Evolutionary conservation across 805 yeast species (phyloP).

Genomic region (Soucietia sequanensis): DNA sequence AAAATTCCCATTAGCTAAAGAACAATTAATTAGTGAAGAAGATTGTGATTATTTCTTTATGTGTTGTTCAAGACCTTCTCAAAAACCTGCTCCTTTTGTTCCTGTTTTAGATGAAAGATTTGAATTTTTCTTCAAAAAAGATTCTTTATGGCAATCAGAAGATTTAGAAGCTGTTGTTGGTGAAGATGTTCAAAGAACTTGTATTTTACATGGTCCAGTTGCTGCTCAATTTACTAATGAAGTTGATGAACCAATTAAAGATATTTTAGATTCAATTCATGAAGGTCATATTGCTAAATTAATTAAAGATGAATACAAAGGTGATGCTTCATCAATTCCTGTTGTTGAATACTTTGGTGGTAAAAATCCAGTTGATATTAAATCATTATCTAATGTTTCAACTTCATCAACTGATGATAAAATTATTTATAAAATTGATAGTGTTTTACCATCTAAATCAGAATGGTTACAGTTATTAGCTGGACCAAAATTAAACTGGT

Average conservation of each 20-base stretch:
- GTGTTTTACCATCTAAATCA: slow-evolving; percentile 24
- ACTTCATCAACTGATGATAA: slow-evolving; percentile 23
- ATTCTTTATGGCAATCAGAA: slow-evolving; percentile 98
- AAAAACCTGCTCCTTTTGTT: slow-evolving; percentile 97
- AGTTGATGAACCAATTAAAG: slow-evolving; percentile 91
- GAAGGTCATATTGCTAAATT: slow-evolving; percentile 80
- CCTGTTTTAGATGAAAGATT: slow-evolving; percentile 93
- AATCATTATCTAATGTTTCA: slow-evolving; percentile 34
- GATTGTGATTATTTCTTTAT: slow-evolving; percentile 91
- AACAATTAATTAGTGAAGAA: slow-evolving; percentile 89
- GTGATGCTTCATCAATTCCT: slow-evolving; percentile 74
- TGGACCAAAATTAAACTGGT: slow-evolving; percentile 79
- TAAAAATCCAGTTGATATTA: slow-evolving; percentile 35
- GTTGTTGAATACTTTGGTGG: slow-evolving; percentile 88
- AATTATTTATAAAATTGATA: slow-evolving; percentile 27
- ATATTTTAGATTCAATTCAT: slow-evolving; percentile 84
- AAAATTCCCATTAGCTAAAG: slow-evolving; percentile 70
- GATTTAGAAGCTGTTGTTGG: slow-evolving; percentile 94
- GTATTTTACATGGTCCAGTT: slow-evolving; percentile 98
- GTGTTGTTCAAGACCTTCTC: slow-evolving; percentile 76
- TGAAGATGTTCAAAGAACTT: slow-evolving; percentile 97
- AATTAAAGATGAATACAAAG: slow-evolving; percentile 65
- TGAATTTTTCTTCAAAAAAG: slow-evolving; percentile 96
- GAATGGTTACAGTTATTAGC: slow-evolving; percentile 82
- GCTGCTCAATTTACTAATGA: slow-evolving; percentile 88